A percentile compares a stretch with the other conserved stretches of the same genome.
Conservation (phyloP, 176 grass and related monocot genomes). For the Paspalum vaginatum region DNA sequence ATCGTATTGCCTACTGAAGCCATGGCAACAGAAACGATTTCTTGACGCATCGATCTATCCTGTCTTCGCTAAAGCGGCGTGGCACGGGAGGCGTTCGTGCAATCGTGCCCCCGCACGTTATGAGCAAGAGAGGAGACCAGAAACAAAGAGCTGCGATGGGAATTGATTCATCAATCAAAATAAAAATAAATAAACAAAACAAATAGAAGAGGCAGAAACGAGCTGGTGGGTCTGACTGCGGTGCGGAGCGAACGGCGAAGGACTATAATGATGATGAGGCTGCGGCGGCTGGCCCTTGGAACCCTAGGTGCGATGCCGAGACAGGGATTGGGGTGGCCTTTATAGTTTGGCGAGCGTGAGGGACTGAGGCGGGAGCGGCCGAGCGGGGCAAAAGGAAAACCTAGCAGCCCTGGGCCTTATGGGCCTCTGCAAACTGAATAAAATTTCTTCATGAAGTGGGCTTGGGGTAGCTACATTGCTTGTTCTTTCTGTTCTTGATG, state of each 20-base stretch:
- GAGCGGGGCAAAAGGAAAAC: not conserved
- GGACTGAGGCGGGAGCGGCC: not conserved
- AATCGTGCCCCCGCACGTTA: not conserved
- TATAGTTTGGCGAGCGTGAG: not conserved
- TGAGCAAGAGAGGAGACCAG: not conserved
- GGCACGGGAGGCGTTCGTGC: not conserved
- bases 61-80: not conserved
- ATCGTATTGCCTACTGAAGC: constrained; percentile 56
- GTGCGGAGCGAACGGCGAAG: not conserved
- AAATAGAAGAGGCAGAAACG: not conserved
- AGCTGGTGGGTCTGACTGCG: no score
- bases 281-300: not conserved
- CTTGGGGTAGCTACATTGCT: no score
- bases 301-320: not conserved
- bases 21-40: constrained; percentile 75
- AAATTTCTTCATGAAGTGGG: no score
- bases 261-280: no score
- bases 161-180: no score
- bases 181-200: no score
- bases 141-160: not conserved
- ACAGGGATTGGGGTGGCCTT: not conserved
- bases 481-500: no score
- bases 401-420: no score
- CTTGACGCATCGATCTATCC: constrained; percentile 57
- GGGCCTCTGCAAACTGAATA: no score